Evolutionary conservation across 2,329 filamentous ascomycete species (phyloP).

Genomic region (Plectosphaerella cucumerina): DNA sequence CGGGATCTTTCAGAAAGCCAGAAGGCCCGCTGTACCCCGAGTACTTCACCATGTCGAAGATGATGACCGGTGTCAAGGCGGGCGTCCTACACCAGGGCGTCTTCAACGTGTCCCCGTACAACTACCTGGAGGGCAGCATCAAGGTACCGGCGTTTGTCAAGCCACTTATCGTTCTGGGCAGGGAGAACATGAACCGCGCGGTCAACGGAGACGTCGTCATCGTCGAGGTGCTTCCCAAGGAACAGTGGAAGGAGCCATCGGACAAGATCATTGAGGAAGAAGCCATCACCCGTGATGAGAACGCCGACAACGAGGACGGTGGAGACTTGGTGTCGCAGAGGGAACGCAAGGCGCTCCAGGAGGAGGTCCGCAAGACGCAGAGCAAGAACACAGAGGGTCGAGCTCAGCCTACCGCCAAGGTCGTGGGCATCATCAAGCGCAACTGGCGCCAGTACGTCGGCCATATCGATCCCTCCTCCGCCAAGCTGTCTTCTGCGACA

Average conservation of each 20-base stretch:
- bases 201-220: slow-evolving; percentile 91
- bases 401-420: slow-evolving; percentile 84
- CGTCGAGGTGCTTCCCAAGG: slow-evolving; percentile 85
- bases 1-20: slow-evolving; percentile 59
- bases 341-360: slow-evolving; percentile 81
- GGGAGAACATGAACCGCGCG: slow-evolving; percentile 93
- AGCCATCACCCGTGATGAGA: slow-evolving; percentile 85
- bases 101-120: slow-evolving; percentile 96
- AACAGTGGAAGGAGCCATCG: slow-evolving; percentile 95
- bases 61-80: slow-evolving; percentile 89
- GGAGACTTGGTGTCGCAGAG: slow-evolving; percentile 79
- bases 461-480: slow-evolving; percentile 84
- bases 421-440: slow-evolving; percentile 88
- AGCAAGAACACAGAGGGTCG: slow-evolving; percentile 70
- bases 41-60: slow-evolving; percentile 82
- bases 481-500: slow-evolving; percentile 67
- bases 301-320: slow-evolving; percentile 75
- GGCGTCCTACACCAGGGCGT: slow-evolving; percentile 89
- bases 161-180: slow-evolving; percentile 78
- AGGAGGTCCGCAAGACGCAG: slow-evolving; percentile 85
- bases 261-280: slow-evolving; percentile 96
- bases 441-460: slow-evolving; percentile 99
- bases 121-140: slow-evolving; percentile 92
- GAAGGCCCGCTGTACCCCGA: slow-evolving; percentile 78
- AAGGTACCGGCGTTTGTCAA: slow-evolving; percentile 89